These are phyloP conservation scores for Xylaria sp. DNA, from an alignment of 2,329 filamentous ascomycete species.

Conservation along the genomic window DNA sequence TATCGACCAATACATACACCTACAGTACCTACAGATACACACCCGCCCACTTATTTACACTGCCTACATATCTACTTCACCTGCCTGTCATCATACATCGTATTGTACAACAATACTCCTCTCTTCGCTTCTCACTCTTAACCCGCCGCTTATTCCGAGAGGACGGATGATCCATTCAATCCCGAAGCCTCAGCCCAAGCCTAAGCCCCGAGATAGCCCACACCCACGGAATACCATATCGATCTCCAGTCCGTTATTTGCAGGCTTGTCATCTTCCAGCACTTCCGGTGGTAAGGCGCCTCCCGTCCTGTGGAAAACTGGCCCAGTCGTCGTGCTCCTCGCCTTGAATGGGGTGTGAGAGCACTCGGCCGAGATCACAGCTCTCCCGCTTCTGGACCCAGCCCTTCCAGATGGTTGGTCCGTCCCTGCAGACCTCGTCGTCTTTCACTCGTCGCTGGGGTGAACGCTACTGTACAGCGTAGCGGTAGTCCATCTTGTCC, in stretches of 20 bases:
- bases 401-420: slow-evolving; percentile 47
- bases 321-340: slow-evolving; percentile 35
- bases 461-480: slow-evolving; percentile 40
- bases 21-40: neutral
- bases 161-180: slow-evolving; percentile 19
- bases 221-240: slow-evolving; percentile 3
- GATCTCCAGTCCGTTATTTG: slow-evolving; percentile 15
- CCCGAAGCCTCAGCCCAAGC: slow-evolving; percentile 12
- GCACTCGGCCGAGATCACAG: slow-evolving; percentile 44
- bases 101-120: slow-evolving; percentile 22
- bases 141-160: slow-evolving; percentile 13
- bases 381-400: slow-evolving; percentile 48
- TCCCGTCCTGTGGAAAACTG: slow-evolving; percentile 20
- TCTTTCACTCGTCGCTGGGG: slow-evolving; percentile 45
- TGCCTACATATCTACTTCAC: neutral
- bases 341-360: slow-evolving; percentile 35
- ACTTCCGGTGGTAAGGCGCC: slow-evolving; percentile 28
- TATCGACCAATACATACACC: too few relatives aligned
- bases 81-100: slow-evolving; percentile 5
- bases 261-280: slow-evolving; percentile 16
- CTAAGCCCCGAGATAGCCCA: slow-evolving; percentile 15
- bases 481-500: neutral
- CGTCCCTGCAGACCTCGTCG: slow-evolving; percentile 40
- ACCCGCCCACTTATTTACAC: too few relatives aligned
- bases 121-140: neutral